Percentiles rank a stretch among this genome's conserved stretches.
phyloP scores from a whole-genome alignment of 169 alveolate genomes.

The Hammondia hammondi region DNA sequence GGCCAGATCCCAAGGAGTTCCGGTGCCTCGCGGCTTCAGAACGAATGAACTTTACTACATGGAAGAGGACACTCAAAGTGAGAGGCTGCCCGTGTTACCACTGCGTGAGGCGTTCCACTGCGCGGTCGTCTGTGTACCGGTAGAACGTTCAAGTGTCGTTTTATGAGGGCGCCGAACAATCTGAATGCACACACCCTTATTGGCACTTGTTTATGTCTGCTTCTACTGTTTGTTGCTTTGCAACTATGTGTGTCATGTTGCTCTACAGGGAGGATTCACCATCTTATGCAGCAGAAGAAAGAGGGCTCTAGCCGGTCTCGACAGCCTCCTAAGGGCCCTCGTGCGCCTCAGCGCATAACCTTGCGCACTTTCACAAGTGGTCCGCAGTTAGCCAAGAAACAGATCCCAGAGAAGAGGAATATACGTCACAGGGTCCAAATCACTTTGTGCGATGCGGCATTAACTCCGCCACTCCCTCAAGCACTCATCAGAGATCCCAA shows the following conservation, averaged over 20 bases:
- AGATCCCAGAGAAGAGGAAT: not conserved
- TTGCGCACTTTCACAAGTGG: not conserved
- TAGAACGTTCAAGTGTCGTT: too few species aligned
- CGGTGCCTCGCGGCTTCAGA: constrained; percentile 15
- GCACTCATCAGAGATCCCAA: not conserved
- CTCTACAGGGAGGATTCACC: constrained; percentile 1
- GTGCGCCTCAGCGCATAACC: not conserved
- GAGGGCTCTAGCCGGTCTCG: not conserved
- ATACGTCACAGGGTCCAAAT: not conserved
- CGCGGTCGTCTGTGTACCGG: too few species aligned
- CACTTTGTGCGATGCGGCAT: constrained; percentile 22
- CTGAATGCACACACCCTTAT: too few species aligned
- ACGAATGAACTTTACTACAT: constrained; percentile 30
- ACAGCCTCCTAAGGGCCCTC: not conserved
- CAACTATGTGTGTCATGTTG: not conserved
- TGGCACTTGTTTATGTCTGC: too few species aligned
- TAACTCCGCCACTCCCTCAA: not conserved
- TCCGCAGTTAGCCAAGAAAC: not conserved
- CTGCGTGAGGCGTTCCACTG: not conserved
- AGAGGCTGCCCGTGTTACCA: not conserved
- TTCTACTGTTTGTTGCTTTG: not conserved
- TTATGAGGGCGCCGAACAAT: too few species aligned
- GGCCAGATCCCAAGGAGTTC: not conserved
- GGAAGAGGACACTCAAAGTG: constrained; percentile 32
- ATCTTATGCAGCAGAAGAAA: not conserved